Evolutionary conservation across 23 red algal genomes (phyloP).

Genomic region (Pyropia haitanensis): DNA sequence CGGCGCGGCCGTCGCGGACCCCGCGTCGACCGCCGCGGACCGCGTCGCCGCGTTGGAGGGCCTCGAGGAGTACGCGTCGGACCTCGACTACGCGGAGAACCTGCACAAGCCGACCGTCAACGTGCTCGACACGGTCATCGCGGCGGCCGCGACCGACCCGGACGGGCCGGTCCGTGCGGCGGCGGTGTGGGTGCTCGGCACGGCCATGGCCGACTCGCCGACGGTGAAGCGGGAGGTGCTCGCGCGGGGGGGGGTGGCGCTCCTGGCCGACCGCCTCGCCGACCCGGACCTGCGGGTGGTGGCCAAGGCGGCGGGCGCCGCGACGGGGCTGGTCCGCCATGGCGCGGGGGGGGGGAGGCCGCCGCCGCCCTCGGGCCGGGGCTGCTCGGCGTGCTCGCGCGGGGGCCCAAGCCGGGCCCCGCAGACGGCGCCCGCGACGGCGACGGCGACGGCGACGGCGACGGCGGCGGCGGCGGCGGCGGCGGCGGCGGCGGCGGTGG

Average conservation of each 20-base stretch:
- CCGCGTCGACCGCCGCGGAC: constrained; percentile 2
- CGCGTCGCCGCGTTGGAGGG: constrained; percentile 20
- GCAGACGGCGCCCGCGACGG: constrained; percentile 8
- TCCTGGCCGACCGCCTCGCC: constrained; percentile 14
- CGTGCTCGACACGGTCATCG: constrained; percentile 41
- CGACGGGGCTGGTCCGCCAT: constrained; percentile 42
- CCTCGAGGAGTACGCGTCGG: constrained; percentile 52
- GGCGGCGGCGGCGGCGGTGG: constrained; percentile 18
- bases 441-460: constrained; percentile 15
- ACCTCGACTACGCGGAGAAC: constrained; percentile 66
- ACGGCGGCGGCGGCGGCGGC: constrained; percentile 12
- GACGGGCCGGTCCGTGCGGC: constrained; percentile 22
- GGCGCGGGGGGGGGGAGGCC: constrained; percentile 1
- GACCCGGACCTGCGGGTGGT: constrained; percentile 17
- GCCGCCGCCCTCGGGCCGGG: constrained; percentile 21
- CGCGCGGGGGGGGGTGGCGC: constrained; percentile 15
- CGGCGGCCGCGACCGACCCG: constrained; percentile 3
- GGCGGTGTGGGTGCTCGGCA: constrained; percentile 60
- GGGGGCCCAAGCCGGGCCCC: background rate
- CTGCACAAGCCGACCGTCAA: constrained; percentile 34
- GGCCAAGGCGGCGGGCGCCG: constrained; percentile 53
- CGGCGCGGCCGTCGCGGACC: constrained; percentile 1
- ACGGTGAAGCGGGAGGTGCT: constrained; percentile 42
- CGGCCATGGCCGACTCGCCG: constrained; percentile 46
- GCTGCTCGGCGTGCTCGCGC: constrained; percentile 4